These are phyloP conservation scores for Yarrowia alimentaria DNA, from an alignment of 805 yeast genomes.

Conservation along the genomic window DNA sequence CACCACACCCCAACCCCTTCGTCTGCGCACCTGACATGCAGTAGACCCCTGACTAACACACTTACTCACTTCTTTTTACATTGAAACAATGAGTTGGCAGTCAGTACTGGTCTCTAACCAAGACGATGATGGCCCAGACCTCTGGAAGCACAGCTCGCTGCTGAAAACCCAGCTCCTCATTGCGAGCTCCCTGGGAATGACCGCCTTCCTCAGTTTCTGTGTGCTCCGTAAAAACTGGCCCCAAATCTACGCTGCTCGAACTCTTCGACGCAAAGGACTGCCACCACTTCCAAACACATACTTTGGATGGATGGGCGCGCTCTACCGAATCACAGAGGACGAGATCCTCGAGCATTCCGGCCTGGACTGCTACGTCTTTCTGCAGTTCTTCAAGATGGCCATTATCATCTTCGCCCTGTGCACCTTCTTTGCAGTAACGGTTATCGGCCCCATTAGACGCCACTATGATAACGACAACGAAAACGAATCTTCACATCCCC, in stretches of 20 bases:
- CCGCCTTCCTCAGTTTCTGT: conserved; percentile 69
- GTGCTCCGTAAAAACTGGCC: conserved; percentile 72
- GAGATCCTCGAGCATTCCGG: conserved; percentile 89
- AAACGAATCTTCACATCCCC: too few relatives aligned
- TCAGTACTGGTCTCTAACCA: conserved; percentile 5
- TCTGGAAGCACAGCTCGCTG: conserved; percentile 47
- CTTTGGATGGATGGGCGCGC: conserved; percentile 77
- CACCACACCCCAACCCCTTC: too few relatives aligned
- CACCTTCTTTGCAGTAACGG: conserved; percentile 63
- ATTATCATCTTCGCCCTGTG: conserved; percentile 65
- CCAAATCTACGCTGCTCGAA: conserved; percentile 78
- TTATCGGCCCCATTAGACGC: conserved; percentile 87
- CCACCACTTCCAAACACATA: conserved; percentile 61
- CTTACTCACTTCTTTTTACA: too few relatives aligned
- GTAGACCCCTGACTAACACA: too few relatives aligned
- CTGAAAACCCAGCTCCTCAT: conserved; percentile 74
- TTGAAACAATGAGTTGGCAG: conserved; percentile 8
- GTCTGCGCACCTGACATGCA: too few relatives aligned
- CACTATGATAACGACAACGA: conserved; percentile 54
- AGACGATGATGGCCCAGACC: conserved; percentile 29
- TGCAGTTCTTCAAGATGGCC: conserved; percentile 87
- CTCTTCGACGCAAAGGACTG: conserved; percentile 45
- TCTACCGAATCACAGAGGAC: conserved; percentile 63
- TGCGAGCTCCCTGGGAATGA: conserved; percentile 64
- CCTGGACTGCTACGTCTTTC: conserved; percentile 86